Evolutionary conservation across 75 land plant species (phyloP).

Genomic region (Isoetes taiwanensis): DNA sequence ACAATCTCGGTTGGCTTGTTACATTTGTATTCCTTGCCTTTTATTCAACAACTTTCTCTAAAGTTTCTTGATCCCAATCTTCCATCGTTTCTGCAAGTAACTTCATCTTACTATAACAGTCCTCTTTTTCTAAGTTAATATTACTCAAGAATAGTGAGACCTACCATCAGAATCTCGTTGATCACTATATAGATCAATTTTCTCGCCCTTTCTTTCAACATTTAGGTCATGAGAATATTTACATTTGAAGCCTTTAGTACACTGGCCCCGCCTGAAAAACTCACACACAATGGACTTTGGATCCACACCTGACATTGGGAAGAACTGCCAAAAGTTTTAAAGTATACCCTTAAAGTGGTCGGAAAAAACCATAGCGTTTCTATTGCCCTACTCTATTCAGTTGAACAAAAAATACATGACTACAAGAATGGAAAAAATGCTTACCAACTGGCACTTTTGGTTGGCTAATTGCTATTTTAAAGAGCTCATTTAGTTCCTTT

Average conservation of each 20-base stretch:
- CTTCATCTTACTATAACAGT: background rate
- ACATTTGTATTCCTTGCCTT: slow-evolving; percentile 75
- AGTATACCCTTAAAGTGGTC: no score
- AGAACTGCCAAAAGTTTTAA: no score
- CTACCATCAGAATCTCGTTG: slow-evolving; percentile 50
- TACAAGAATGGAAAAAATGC: no score
- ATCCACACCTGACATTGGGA: slow-evolving; percentile 73
- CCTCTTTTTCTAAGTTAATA: no score
- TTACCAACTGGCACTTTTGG: slow-evolving; percentile 95
- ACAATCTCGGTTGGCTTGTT: slow-evolving; percentile 99
- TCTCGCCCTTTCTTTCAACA: slow-evolving; percentile 97
- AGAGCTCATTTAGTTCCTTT: slow-evolving; percentile 91
- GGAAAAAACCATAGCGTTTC: no score
- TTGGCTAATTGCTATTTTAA: slow-evolving; percentile 90
- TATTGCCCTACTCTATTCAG: no score
- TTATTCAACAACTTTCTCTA: slow-evolving; percentile 84
- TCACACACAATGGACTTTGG: slow-evolving; percentile 96
- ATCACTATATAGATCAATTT: slow-evolving; percentile 97
- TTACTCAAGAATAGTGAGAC: no score
- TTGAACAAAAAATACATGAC: no score
- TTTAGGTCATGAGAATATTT: slow-evolving; percentile 96
- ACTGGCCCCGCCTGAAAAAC: slow-evolving; percentile 90
- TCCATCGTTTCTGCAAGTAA: slow-evolving; percentile 71
- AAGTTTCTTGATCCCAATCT: slow-evolving; percentile 95
- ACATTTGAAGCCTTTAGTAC: slow-evolving; percentile 94